Evolutionary conservation across 371 early-diverging fungal genomes (phyloP), one percentile per base, ranked within the genome.

Genomic region (Mucor velutinosus): DNA sequence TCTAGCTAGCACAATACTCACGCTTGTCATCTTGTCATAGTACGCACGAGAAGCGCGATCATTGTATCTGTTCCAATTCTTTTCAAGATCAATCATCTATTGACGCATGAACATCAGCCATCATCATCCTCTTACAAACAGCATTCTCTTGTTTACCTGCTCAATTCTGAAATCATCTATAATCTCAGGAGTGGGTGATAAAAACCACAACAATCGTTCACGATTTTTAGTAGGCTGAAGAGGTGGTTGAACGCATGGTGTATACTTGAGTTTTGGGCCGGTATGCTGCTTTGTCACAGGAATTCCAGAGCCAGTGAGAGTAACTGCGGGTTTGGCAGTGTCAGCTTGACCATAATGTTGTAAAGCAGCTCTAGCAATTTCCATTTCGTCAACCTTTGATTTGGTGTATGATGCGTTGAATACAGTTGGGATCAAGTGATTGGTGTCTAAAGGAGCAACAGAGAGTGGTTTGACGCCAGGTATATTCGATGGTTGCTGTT

Each of bases 121-220:
- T 37, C 8, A 11, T 37, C 37, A 60, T 51, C 10, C 25, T 2
- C 51, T 51, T 11, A 21, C 14, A 25, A 19, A 14, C 25, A 11
- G 12, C 15, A 33, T 45, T 8, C 25, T 29, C 10, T 23, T 37
- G 15, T 17, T 53, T 65, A 68, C 65, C 55, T 73, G 73, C 55
- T 73, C 65, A 33, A 68, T 69, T 65, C 60, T 60, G 29, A 72
- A 68, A 14, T 68, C 68, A n/a, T 64, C 69, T n/a, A 68, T 23
- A 8, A 72, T 33, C 33, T 67, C 56, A 11, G 61, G 58, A 17
- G 68, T 68, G 3, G 62, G 56, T 8, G 60, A 55, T 23, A 72
- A 62, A 21, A 62, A 65, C 73, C 73, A 72, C 15, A 72, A n/a
- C 4, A 43, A 47, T 32, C 69, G 47, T 15, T 65, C 69, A 23